Evolutionary conservation across 208 protist genomes (phyloP).

Genomic region (Acanthamoeba pearcei): DNA sequence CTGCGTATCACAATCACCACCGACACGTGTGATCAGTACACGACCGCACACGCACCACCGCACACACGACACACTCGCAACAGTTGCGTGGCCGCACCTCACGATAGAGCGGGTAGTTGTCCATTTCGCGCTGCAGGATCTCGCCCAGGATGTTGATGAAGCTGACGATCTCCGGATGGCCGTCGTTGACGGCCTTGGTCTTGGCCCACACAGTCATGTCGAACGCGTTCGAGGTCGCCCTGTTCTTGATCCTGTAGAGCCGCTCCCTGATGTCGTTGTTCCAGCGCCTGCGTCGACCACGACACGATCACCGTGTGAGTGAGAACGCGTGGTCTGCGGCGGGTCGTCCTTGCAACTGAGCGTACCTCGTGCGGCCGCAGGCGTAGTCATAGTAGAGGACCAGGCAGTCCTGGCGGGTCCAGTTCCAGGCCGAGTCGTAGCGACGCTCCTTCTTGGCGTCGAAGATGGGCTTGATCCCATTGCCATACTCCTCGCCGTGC

Average conservation of each 20-base stretch:
- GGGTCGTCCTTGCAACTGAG: too few relatives aligned
- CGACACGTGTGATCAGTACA: background rate
- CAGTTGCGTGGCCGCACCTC: background rate
- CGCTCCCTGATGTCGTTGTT: slow-evolving; percentile 77
- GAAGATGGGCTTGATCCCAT: slow-evolving; percentile 85
- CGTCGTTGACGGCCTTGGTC: slow-evolving; percentile 68
- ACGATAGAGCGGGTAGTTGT: slow-evolving; percentile 60
- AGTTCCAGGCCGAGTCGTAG: slow-evolving; percentile 90
- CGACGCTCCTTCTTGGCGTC: slow-evolving; percentile 78
- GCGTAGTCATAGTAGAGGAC: slow-evolving; percentile 79
- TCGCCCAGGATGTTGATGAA: slow-evolving; percentile 77
- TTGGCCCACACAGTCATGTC: slow-evolving; percentile 74
- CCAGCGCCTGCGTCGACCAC: slow-evolving; percentile 20
- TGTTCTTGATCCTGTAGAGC: slow-evolving; percentile 76
- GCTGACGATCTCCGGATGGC: slow-evolving; percentile 74
- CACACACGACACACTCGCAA: background rate
- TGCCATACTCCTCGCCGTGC: slow-evolving; percentile 83
- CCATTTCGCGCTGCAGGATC: slow-evolving; percentile 64
- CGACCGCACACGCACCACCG: background rate
- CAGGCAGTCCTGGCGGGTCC: slow-evolving; percentile 84
- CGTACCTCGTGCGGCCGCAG: slow-evolving; percentile 45
- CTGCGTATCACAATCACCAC: background rate
- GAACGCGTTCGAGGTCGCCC: slow-evolving; percentile 67
- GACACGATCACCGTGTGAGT: too few relatives aligned
- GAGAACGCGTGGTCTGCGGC: too few relatives aligned